Base-by-base conservation (phyloP, 192 early-diverging fungal species). In the Lunasporangiospora selenospora region DNA sequence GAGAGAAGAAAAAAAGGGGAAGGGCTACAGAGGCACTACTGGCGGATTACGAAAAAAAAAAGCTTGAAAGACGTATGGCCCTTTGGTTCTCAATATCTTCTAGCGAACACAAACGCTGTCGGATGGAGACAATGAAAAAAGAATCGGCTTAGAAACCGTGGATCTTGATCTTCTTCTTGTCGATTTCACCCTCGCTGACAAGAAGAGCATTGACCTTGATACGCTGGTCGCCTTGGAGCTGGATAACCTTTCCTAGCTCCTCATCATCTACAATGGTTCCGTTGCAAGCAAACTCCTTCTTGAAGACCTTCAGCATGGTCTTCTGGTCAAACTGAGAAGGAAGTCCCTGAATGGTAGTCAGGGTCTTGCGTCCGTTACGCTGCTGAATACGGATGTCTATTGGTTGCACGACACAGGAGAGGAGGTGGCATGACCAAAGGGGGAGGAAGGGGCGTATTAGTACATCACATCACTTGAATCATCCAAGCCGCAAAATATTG, bases 371-470 rank as follows among this genome's bases (percentile, higher is more conserved):
- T 60, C 95, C 95, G 79, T 95, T 96, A 64, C 95, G 90, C 77
- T 95, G 95, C 81, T 96, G 95, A 65, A 99, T 92, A 79, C 97
- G 95, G 64, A 99, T 93, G 81, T 99, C 97, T 98, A 80, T 29
- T 58, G 39, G 55, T 31, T 38, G 49, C 10, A 51, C 33, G 9
- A 16, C n/a, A 36, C 32, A 51, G 33, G 11, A 37, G 36, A 33
- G 21, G 11, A 32, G 16, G 30, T 37, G 18, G 44, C 9, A 27
- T 15, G 16, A 48, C 31, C 46, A 48, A 39, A 48, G 19, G 31
- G 32, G 39, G n/a, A 21, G 31, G 11, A 39, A 24, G 19, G 11
- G 24, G n/a, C 12, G 15, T 26, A n/a, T n/a, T n/a, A n/a, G n/a
- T n/a, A n/a, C n/a, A n/a, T n/a, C n/a, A n/a, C n/a, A n/a, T n/a